Percentiles rank a stretch among this genome's conserved stretches.
phyloP scores from a whole-genome alignment of 2,329 filamentous ascomycete genomes.

The Aspergillus floridensis region DNA sequence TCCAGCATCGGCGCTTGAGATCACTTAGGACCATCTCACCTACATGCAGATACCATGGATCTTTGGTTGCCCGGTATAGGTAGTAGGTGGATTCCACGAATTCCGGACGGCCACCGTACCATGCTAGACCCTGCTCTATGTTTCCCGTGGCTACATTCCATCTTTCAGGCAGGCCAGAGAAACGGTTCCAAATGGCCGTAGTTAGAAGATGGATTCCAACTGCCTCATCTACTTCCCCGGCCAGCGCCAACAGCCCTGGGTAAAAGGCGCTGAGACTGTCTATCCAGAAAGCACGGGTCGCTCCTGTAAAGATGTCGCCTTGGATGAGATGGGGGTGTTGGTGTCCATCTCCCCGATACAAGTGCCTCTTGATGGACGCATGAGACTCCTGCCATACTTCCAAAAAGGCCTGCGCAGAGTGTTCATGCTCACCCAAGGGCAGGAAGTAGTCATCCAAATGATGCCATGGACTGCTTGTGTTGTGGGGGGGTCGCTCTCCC shows the following conservation, averaged over 20 bases:
- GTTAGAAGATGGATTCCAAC: conserved; percentile 86
- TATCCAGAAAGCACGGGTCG: conserved; percentile 87
- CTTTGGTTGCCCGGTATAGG: conserved; percentile 86
- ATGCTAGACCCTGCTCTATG: conserved; percentile 81
- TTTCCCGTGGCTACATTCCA: conserved; percentile 84
- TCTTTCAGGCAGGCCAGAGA: conserved; percentile 87
- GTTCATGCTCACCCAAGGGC: conserved; percentile 62
- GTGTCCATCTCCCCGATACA: conserved; percentile 72
- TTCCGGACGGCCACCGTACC: conserved; percentile 94
- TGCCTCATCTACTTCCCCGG: conserved; percentile 87
- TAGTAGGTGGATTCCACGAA: conserved; percentile 98
- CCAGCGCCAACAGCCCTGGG: conserved; percentile 79
- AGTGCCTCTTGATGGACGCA: conserved; percentile 80
- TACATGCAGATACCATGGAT: conserved; percentile 94
- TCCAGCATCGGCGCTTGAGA: conserved; percentile 84
- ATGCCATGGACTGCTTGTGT: conserved; percentile 43
- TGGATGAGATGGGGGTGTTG: conserved; percentile 93
- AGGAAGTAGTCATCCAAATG: conserved; percentile 63
- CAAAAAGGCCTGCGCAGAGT: conserved; percentile 75
- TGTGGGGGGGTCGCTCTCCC: conserved; percentile 46
- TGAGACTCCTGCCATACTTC: conserved; percentile 82
- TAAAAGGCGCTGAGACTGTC: conserved; percentile 96
- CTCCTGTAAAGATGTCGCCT: conserved; percentile 82
- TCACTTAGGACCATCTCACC: conserved; percentile 94
- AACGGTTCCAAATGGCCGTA: conserved; percentile 90